Evolutionary conservation across 805 yeast genomes (phyloP), one percentile per base, ranked within the genome.

Genomic region (Grigorovia jiainica): DNA sequence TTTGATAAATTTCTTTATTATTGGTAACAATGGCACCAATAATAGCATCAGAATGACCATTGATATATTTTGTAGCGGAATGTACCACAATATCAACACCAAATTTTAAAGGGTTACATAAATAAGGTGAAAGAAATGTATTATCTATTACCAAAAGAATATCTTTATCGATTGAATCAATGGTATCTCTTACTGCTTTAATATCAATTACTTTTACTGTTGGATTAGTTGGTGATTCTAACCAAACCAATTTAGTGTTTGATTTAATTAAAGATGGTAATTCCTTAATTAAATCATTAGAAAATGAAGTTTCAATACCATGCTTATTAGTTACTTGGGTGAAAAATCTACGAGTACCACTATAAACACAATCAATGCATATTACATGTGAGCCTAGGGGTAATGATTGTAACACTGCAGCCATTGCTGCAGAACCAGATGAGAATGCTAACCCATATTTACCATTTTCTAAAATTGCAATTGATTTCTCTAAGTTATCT

Each of bases 31-130:
- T 75, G 42, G 82, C 79, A 54, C 95, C 95, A 70, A 85, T 75
- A 40, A 86, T 92, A 18, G 86, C 95, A 59, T 86, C 95, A 20
- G 94, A 83, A 68, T 86, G 95, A 50, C 95, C 95, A 58, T 85
- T 86, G 66, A 86, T 79, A 71, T 83, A 87, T 66, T 86, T 86
- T 57, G 95, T 84, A 47, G 85, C 94, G 15, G 92, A 82, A 68
- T 86, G 95, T 36, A 83, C 82, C 39, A 86, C 94, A 47, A 85
- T 75, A 57, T 86, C 95, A 42, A 92, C 95, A 51, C 95, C 95
- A 52, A 71, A 79, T 48, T 65, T 68, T 60, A 86, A 73, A 50
- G 95, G 95, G 70, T 83, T 85, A 50, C 87, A 85, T 55, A 85
- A 67, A 68, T 85, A 85, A 56, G 95, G 95, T 15, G 92, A 82